These are phyloP conservation scores for Lepidium aucheri DNA, from an alignment of 345 rosid genomes.

Conservation along the genomic window DNA sequence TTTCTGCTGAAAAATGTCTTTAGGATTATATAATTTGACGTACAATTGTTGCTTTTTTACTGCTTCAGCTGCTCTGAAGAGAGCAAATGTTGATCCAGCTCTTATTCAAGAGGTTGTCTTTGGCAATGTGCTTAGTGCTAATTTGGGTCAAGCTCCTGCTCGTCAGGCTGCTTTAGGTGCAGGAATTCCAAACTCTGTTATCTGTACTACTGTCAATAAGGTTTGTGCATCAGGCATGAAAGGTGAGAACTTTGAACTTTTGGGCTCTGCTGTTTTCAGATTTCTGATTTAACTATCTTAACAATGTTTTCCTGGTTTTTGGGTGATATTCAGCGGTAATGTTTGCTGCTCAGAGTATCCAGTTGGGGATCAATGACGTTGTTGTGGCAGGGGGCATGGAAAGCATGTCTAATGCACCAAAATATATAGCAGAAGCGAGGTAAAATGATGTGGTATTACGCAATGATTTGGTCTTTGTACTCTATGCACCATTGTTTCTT, in stretches of 20 bases:
- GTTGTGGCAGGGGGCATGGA: constrained; percentile 99
- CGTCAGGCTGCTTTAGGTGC: constrained; percentile 98
- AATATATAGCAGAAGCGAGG: constrained; percentile 93
- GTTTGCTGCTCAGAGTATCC: constrained; percentile 94
- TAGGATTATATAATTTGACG: constrained; percentile 2
- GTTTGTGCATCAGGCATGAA: constrained; percentile 99
- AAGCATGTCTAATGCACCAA: constrained; percentile 95
- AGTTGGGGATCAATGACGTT: constrained; percentile 82
- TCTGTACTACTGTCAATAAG: constrained; percentile 91
- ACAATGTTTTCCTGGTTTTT: background rate
- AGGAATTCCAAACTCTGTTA: constrained; percentile 77
- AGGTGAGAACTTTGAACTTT: constrained; percentile 35
- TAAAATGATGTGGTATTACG: constrained; percentile 8
- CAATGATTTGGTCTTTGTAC: background rate
- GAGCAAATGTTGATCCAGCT: constrained; percentile 81
- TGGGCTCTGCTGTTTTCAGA: background rate
- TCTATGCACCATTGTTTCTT: constrained; percentile 7
- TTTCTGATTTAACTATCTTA: background rate
- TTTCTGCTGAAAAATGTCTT: background rate
- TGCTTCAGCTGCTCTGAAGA: constrained; percentile 71
- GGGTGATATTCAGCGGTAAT: constrained; percentile 59
- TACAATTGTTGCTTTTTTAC: background rate
- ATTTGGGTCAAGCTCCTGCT: constrained; percentile 99
- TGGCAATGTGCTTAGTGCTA: constrained; percentile 94
- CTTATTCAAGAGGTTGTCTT: constrained; percentile 88